Conservation (phyloP, 2,329 filamentous ascomycete genomes). For the Fusarium proliferatum region DNA sequence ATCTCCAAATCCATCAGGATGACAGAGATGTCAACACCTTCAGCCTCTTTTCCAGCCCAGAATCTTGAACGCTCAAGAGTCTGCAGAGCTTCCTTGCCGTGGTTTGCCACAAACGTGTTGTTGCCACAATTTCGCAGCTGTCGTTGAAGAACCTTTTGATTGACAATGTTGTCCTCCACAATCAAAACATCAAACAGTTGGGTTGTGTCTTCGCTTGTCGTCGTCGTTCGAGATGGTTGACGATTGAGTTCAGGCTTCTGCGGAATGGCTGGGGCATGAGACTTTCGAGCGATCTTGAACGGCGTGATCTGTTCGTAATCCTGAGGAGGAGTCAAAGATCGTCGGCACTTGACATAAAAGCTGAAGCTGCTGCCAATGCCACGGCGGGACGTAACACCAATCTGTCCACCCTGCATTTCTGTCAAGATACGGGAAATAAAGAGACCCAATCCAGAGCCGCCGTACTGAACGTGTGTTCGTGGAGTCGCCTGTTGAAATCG, state of each 20-base stretch:
- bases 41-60: conserved; percentile 61
- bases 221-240: conserved; percentile 19
- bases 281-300: conserved; percentile 51
- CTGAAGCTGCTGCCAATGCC: conserved; percentile 79
- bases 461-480: conserved; percentile 77
- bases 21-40: conserved; percentile 68
- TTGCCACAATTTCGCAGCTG: conserved; percentile 71
- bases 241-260: conserved; percentile 34
- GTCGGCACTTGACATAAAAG: conserved; percentile 79
- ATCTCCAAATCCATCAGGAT: conserved; percentile 87
- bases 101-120: conserved; percentile 71
- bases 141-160: conserved; percentile 71
- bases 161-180: conserved; percentile 76
- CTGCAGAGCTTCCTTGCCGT: conserved; percentile 71
- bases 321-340: conserved; percentile 56
- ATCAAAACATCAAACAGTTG: conserved; percentile 68
- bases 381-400: conserved; percentile 75
- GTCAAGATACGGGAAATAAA: conserved; percentile 82
- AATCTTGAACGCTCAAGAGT: conserved; percentile 66
- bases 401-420: conserved; percentile 81
- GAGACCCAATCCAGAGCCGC: conserved; percentile 75
- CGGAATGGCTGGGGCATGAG: conserved; percentile 30
- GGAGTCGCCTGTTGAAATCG: conserved; percentile 76
- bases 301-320: conserved; percentile 53
- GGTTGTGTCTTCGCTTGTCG: conserved; percentile 24